phyloP scores from a whole-genome alignment of 768 basidiomycete species.

The Crepidotus variabilis region DNA sequence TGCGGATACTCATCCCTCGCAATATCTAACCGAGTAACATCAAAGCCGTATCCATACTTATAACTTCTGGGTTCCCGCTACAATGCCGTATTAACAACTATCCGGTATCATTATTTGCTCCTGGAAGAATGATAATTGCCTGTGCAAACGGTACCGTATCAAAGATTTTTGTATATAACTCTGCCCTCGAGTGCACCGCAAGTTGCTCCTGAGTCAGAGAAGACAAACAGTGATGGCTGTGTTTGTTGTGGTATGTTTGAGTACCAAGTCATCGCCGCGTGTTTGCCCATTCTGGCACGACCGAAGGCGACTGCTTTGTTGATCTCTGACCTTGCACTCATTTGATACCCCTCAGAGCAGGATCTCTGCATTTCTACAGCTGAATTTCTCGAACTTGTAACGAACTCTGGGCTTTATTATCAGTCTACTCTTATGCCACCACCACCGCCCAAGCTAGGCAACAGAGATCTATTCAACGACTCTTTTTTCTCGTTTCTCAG shows the following conservation, averaged over 20 bases:
- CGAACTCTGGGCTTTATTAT: not conserved
- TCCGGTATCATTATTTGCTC: too few species aligned
- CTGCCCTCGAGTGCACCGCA: too few species aligned
- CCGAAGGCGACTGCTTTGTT: not conserved
- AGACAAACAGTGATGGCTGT: not conserved
- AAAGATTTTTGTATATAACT: too few species aligned
- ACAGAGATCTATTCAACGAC: constrained; percentile 22
- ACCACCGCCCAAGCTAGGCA: constrained; percentile 23
- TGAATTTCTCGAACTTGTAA: not conserved
- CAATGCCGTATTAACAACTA: too few species aligned
- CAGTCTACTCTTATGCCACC: constrained; percentile 11
- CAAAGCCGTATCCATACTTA: too few species aligned
- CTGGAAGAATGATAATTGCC: too few species aligned
- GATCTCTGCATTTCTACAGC: not conserved
- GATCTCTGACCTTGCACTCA: not conserved
- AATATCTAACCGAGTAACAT: too few species aligned
- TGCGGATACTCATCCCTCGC: too few species aligned
- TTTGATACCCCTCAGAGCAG: not conserved
- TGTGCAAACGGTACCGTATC: too few species aligned
- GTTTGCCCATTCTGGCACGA: not conserved
- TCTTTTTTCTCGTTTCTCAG: constrained; percentile 24
- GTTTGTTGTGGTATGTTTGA: not conserved
- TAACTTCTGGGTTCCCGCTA: too few species aligned
- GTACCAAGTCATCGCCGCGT: not conserved
- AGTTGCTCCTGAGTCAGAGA: not conserved